Percentiles rank a stretch among this genome's conserved stretches.
These are phyloP conservation scores for Sporothrix brunneoviolacea DNA, from an alignment of 2,329 filamentous ascomycete genomes.

Conservation along the genomic window DNA sequence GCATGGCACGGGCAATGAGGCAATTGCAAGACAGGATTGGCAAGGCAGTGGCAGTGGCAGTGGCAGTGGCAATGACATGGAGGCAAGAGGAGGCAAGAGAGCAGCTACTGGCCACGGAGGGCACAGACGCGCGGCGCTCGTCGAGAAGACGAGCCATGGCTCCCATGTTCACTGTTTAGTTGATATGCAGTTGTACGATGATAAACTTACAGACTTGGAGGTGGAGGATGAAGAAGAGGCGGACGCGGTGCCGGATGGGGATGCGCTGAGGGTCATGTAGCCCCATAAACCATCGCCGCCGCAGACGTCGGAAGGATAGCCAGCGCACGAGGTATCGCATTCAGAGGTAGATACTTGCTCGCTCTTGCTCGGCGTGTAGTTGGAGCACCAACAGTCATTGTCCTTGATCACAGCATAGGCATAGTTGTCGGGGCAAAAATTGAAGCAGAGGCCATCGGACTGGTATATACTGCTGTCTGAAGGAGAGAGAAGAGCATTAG, in stretches of 20 bases:
- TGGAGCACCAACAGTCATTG: constrained; percentile 66
- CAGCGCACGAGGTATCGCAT: constrained; percentile 58
- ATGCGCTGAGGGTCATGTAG: constrained; percentile 51
- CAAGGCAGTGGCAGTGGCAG: neutral
- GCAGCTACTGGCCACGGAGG: neutral
- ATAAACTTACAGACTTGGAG: constrained; percentile 12
- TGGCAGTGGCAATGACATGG: neutral
- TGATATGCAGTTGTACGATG: neutral
- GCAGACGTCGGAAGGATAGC: constrained; percentile 60
- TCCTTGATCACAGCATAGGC: constrained; percentile 64
- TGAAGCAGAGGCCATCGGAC: constrained; percentile 62
- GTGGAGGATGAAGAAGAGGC: neutral
- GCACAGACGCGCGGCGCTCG: too few relatives aligned
- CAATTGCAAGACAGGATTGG: neutral
- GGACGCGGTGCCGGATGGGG: constrained; percentile 52
- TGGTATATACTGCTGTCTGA: constrained; percentile 54
- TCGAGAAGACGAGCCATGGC: too few relatives aligned
- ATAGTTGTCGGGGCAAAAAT: constrained; percentile 49
- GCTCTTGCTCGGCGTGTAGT: constrained; percentile 51
- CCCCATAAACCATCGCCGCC: constrained; percentile 57
- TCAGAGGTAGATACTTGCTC: constrained; percentile 33
- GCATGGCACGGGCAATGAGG: neutral
- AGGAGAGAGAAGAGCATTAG: constrained; percentile 3
- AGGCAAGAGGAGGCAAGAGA: neutral
- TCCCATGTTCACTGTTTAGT: too few relatives aligned